phyloP scores from a whole-genome alignment of 306 rosid genomes.

The Carpinus viminea region DNA sequence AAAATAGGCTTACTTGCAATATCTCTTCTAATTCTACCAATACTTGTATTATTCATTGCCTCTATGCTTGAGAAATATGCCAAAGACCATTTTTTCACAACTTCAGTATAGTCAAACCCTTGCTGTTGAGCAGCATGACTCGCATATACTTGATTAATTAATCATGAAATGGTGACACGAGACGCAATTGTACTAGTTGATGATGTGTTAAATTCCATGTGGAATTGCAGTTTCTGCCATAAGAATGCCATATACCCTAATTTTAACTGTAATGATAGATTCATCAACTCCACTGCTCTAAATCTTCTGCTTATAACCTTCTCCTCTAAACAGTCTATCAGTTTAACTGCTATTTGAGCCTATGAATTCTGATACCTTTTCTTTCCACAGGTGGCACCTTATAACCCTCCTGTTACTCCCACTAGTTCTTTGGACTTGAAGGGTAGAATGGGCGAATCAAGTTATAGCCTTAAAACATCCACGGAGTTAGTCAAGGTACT shows the following conservation, averaged over 20 bases:
- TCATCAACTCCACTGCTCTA: constrained; percentile 14
- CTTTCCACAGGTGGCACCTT: constrained; percentile 46
- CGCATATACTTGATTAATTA: neutral
- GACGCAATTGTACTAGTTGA: constrained; percentile 16
- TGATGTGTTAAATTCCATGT: constrained; percentile 5
- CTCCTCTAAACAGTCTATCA: constrained; percentile 1
- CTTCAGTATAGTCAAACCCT: neutral
- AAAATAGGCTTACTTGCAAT: neutral
- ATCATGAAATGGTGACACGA: neutral
- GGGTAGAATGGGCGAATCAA: constrained; percentile 42
- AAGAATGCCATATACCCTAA: neutral
- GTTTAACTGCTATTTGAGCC: constrained; percentile 2
- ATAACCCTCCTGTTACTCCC: constrained; percentile 41
- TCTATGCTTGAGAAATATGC: neutral
- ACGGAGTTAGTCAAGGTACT: constrained; percentile 58
- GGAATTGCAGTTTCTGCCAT: constrained; percentile 8
- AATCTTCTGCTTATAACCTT: neutral
- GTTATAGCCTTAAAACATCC: constrained; percentile 42
- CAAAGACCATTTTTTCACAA: neutral
- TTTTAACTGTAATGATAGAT: constrained; percentile 4
- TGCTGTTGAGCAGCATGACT: neutral
- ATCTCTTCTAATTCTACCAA: neutral
- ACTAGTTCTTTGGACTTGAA: constrained; percentile 42
- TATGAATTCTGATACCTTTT: constrained; percentile 23
- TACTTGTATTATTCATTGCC: neutral